Conservation (phyloP, 352 stramenopile genomes). For the Thraustochytrium sp. region DNA sequence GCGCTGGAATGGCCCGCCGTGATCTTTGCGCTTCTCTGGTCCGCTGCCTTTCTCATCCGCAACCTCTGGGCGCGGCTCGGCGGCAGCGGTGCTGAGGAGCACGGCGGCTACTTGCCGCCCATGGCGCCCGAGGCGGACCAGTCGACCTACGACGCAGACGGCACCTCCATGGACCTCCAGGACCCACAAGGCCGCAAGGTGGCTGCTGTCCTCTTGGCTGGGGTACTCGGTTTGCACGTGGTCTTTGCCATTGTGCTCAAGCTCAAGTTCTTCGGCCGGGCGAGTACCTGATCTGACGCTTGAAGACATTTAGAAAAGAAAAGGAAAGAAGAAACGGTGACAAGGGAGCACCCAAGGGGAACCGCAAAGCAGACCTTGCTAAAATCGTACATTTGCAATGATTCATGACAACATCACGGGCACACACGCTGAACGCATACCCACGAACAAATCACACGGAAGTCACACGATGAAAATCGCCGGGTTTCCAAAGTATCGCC, state of each 20-base stretch:
- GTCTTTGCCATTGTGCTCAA: conserved; percentile 40
- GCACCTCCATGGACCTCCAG: not conserved
- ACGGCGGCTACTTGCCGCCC: conserved; percentile 12
- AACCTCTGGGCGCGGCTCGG: conserved; percentile 13
- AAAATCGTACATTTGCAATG: too few relatives aligned
- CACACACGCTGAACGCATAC: too few relatives aligned
- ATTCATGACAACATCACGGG: too few relatives aligned
- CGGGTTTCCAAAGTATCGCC: too few relatives aligned
- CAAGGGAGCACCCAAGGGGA: too few relatives aligned
- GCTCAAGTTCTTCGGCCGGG: conserved; percentile 37
- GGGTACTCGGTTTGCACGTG: conserved; percentile 14
- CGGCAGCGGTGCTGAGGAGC: too few relatives aligned
- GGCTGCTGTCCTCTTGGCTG: not conserved
- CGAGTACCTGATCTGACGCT: too few relatives aligned
- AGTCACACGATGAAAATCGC: too few relatives aligned
- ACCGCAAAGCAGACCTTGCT: too few relatives aligned
- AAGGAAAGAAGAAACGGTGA: not conserved
- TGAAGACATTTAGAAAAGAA: not conserved
- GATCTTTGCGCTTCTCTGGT: not conserved
- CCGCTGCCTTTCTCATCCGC: conserved; percentile 13
- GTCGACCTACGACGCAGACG: not conserved
- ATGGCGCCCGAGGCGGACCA: not conserved
- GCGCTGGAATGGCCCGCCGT: conserved; percentile 18
- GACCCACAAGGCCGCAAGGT: not conserved
- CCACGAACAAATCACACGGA: too few relatives aligned